Evolutionary conservation across 2,329 filamentous ascomycete species (phyloP).

Genomic region (Alternaria ventricosa): DNA sequence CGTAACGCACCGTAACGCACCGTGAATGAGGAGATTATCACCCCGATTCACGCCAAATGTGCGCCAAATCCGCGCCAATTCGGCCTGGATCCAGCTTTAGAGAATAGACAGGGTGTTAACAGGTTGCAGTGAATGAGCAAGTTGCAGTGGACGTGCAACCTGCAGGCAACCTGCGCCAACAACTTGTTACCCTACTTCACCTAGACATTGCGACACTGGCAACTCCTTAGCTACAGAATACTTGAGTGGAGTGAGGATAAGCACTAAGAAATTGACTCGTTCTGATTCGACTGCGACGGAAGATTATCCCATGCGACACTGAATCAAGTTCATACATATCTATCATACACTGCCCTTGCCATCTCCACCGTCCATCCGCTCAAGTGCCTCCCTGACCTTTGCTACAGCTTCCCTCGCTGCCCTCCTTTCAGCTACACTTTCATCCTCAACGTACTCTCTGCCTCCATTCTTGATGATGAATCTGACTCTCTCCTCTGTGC

Average conservation of each 20-base stretch:
- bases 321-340: neutral
- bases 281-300: neutral
- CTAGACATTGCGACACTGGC: neutral
- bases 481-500: constrained; percentile 60
- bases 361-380: constrained; percentile 32
- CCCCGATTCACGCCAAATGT: neutral
- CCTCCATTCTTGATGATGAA: constrained; percentile 54
- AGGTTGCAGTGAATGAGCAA: neutral
- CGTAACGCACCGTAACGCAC: neutral
- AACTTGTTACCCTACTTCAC: neutral
- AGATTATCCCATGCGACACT: neutral
- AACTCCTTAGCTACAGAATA: neutral
- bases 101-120: neutral
- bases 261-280: neutral
- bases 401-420: constrained; percentile 54
- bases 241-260: neutral
- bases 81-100: neutral
- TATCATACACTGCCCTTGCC: constrained; percentile 5
- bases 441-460: constrained; percentile 36
- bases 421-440: constrained; percentile 49
- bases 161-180: neutral
- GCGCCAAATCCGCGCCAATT: neutral
- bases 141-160: neutral
- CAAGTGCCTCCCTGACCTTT: constrained; percentile 56
- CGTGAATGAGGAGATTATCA: neutral